Evolutionary conservation across 306 rosid genomes (phyloP).

Genomic region (Pueraria montana): DNA sequence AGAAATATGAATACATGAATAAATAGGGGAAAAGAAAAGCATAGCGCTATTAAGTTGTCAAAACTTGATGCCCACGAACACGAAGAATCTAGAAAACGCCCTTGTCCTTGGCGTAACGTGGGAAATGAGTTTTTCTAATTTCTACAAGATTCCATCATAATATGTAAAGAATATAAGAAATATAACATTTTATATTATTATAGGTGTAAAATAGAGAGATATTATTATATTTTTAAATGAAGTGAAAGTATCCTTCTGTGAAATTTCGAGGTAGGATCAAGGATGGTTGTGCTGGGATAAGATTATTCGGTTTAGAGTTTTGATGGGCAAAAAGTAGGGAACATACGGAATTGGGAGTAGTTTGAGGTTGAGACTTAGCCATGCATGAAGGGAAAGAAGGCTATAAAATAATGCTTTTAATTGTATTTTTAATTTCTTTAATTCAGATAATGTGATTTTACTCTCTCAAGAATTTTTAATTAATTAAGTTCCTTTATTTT

Average conservation of each 20-base stretch:
- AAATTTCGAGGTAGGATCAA: neutral
- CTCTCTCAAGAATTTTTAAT: neutral
- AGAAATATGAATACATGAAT: neutral
- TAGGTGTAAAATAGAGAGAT: neutral
- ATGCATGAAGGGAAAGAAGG: neutral
- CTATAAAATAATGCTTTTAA: neutral
- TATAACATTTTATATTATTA: neutral
- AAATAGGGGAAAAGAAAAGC: neutral
- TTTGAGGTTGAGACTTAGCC: neutral
- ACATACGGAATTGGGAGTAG: neutral
- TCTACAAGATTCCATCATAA: neutral
- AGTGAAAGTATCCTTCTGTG: neutral
- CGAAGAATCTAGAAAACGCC: conserved; percentile 15
- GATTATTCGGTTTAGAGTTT: neutral
- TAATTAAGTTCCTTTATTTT: neutral
- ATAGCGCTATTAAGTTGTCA: neutral
- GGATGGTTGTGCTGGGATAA: neutral
- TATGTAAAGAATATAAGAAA: neutral
- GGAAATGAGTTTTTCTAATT: neutral
- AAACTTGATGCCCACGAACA: conserved; percentile 12
- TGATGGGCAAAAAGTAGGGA: neutral
- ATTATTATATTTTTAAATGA: too few species aligned
- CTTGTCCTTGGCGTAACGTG: neutral
- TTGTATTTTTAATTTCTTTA: neutral
- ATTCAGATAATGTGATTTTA: neutral